A percentile compares a stretch with the other conserved stretches of the same genome.
These are phyloP conservation scores for Neofusicoccum parvum DNA, from an alignment of 2,329 filamentous ascomycete genomes.

Conservation along the genomic window DNA sequence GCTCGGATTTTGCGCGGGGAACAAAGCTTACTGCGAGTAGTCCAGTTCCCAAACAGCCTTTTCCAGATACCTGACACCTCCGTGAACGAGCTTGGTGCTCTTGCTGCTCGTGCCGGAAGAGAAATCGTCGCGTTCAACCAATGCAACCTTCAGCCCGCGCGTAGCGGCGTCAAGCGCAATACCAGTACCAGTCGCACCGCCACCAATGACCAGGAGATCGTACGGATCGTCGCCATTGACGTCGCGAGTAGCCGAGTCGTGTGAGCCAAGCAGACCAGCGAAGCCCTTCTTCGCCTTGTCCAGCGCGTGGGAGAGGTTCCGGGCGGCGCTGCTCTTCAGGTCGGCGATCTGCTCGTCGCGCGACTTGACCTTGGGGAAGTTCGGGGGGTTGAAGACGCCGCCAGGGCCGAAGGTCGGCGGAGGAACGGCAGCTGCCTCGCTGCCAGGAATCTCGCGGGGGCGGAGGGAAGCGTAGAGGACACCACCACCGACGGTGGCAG, in stretches of 20 bases:
- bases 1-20: not conserved
- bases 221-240: constrained; percentile 58
- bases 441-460: constrained; percentile 71
- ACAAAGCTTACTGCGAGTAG: constrained; percentile 67
- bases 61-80: constrained; percentile 81
- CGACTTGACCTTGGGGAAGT: constrained; percentile 65
- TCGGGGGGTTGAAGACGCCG: constrained; percentile 67
- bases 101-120: constrained; percentile 81
- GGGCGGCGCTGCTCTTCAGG: constrained; percentile 54
- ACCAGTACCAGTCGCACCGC: constrained; percentile 76
- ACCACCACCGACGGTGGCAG: constrained; percentile 56
- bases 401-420: constrained; percentile 70
- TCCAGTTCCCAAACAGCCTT: constrained; percentile 86
- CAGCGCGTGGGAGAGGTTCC: constrained; percentile 37
- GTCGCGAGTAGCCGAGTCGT: constrained; percentile 16
- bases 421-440: constrained; percentile 67
- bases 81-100: constrained; percentile 85
- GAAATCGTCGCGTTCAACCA: constrained; percentile 84
- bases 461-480: constrained; percentile 66
- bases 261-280: constrained; percentile 26
- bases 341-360: constrained; percentile 66
- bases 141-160: constrained; percentile 74
- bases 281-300: constrained; percentile 39
- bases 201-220: constrained; percentile 77
- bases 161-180: constrained; percentile 82